Evolutionary conservation across 1,284 basidiomycete species (phyloP).

Genomic region (Farysia itapuensis): DNA sequence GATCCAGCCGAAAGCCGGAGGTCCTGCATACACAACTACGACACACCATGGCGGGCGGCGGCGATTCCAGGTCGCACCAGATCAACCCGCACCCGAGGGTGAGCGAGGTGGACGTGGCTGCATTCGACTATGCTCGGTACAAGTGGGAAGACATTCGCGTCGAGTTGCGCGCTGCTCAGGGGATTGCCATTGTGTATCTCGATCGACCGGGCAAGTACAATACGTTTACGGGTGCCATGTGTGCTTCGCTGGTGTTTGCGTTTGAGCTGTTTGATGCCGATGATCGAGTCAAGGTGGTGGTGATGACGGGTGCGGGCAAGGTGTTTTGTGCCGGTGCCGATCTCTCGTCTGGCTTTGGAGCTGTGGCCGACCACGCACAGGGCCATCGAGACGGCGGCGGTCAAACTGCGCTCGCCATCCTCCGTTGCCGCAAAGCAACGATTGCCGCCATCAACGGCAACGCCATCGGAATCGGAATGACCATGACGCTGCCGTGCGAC

Average conservation of each 20-base stretch:
- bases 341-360: slow-evolving; percentile 36
- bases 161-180: slow-evolving; percentile 3
- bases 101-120: slow-evolving; percentile 12
- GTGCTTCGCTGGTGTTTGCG: slow-evolving; percentile 34
- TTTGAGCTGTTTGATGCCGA: slow-evolving; percentile 50
- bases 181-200: slow-evolving; percentile 26
- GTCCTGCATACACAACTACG: neutral
- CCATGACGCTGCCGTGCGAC: slow-evolving; percentile 38
- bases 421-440: slow-evolving; percentile 37
- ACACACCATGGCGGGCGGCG: no score
- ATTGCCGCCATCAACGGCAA: slow-evolving; percentile 51
- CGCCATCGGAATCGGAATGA: slow-evolving; percentile 50
- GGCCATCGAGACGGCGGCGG: slow-evolving; percentile 46
- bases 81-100: slow-evolving; percentile 37
- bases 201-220: slow-evolving; percentile 27
- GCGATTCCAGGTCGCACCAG: slow-evolving; percentile 10
- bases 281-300: slow-evolving; percentile 35
- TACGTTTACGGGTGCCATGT: slow-evolving; percentile 41
- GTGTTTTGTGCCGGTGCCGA: slow-evolving; percentile 49
- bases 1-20: no score
- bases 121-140: slow-evolving; percentile 26
- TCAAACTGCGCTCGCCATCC: slow-evolving; percentile 24
- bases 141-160: slow-evolving; percentile 26
- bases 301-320: slow-evolving; percentile 43
- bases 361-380: slow-evolving; percentile 19